Percentiles rank a stretch among this genome's conserved stretches.
These are phyloP conservation scores for Boletus sp. DNA, from an alignment of 1,284 basidiomycete genomes.

Conservation along the genomic window DNA sequence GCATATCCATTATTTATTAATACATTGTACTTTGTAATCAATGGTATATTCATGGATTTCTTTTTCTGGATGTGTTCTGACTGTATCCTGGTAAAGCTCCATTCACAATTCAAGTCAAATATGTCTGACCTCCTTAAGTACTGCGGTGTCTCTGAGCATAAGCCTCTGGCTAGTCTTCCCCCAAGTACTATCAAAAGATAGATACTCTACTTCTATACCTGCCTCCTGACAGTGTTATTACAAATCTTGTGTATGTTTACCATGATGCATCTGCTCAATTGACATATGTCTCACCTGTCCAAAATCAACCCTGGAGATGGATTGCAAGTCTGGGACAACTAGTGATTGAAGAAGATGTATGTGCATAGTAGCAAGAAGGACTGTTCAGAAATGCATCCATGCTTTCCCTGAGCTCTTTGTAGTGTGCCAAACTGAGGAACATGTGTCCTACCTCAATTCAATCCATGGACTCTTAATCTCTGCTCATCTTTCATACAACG, in stretches of 20 bases:
- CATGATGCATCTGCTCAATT: constrained; percentile 49
- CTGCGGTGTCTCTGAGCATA: constrained; percentile 53
- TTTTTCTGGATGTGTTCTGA: background rate
- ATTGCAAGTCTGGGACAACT: constrained; percentile 75
- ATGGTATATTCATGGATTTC: constrained; percentile 53
- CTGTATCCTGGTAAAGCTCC: constrained; percentile 53
- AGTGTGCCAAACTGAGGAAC: constrained; percentile 65
- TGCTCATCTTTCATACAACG: too few relatives aligned
- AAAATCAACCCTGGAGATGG: constrained; percentile 85
- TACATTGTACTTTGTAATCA: constrained; percentile 71
- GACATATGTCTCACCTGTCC: constrained; percentile 54
- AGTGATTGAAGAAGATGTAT: constrained; percentile 29
- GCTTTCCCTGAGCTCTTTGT: constrained; percentile 70
- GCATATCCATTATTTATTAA: constrained; percentile 70
- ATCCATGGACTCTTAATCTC: too few relatives aligned
- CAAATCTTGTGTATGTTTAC: constrained; percentile 60
- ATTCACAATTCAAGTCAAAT: constrained; percentile 56
- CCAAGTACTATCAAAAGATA: constrained; percentile 58
- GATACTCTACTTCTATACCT: constrained; percentile 52
- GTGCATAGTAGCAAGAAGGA: constrained; percentile 43
- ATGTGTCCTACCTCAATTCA: constrained; percentile 33
- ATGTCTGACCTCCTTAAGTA: constrained; percentile 59
- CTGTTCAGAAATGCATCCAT: constrained; percentile 69
- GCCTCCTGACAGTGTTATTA: constrained; percentile 53
- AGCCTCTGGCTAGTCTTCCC: constrained; percentile 59